phyloP scores from a whole-genome alignment of 805 yeast species.

The Candida xiaguanensis region DNA sequence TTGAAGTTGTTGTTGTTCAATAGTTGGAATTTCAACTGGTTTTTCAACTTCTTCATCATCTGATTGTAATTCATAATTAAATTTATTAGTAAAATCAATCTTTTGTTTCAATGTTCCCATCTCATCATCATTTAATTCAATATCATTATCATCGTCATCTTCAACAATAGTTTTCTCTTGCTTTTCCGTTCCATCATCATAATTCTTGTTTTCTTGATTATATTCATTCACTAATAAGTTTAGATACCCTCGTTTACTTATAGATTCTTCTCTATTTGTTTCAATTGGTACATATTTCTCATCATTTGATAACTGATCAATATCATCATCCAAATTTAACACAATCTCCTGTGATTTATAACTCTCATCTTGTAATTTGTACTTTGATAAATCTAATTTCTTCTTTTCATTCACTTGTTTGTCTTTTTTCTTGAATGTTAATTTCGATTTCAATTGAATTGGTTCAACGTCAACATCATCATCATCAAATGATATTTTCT shows the following conservation, averaged over 20 bases:
- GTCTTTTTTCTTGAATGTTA: constrained; percentile 1
- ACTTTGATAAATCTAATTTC: constrained; percentile 12
- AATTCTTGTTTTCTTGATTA: constrained; percentile 8
- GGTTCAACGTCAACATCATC: constrained; percentile 11
- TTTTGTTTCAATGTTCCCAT: constrained; percentile 1
- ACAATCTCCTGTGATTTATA: no score
- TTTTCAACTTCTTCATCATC: constrained; percentile 9
- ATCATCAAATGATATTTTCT: constrained; percentile 16
- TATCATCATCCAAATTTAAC: constrained; percentile 8
- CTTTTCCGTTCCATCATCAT: constrained; percentile 12
- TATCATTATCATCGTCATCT: constrained; percentile 10
- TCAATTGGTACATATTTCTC: constrained; percentile 11
- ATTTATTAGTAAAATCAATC: constrained; percentile 6
- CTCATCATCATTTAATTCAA: constrained; percentile 10
- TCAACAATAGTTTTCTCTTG: background rate
- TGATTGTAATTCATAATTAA: constrained; percentile 5
- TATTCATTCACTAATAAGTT: constrained; percentile 10
- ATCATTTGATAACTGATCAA: background rate
- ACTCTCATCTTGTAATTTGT: constrained; percentile 7
- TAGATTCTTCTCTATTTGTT: constrained; percentile 2
- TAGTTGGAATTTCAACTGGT: background rate
- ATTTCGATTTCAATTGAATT: background rate
- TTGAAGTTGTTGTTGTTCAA: constrained; percentile 1
- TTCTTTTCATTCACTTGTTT: background rate
- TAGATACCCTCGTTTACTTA: constrained; percentile 4